phyloP scores from a whole-genome alignment of 129 eudicot genomes.

The Logfia minima region DNA sequence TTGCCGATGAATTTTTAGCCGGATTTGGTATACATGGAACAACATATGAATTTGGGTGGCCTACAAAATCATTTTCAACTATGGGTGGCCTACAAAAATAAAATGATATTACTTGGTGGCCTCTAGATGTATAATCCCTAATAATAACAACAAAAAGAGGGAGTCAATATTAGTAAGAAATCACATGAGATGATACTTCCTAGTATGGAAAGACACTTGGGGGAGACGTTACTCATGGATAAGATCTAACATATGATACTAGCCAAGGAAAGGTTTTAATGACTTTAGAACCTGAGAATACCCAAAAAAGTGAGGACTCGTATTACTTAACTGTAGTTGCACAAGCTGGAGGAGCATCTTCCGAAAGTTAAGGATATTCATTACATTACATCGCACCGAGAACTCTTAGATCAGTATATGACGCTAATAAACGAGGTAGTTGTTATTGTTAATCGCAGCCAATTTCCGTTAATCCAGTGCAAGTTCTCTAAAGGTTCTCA shows the following conservation, averaged over 20 bases:
- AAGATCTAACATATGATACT: conserved; percentile 1
- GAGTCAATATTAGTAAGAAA: neutral
- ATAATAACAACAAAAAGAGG: neutral
- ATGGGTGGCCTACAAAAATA: neutral
- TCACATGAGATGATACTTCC: neutral
- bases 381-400: neutral
- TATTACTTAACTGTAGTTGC: neutral
- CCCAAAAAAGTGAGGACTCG: neutral
- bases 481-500: neutral
- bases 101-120: no score
- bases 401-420: conserved; percentile 4
- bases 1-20: no score
- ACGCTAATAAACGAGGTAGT: neutral
- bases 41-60: no score
- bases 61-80: no score
- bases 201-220: neutral
- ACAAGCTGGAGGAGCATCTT: neutral
- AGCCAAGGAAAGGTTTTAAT: neutral
- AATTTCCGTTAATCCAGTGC: neutral
- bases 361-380: neutral
- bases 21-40: no score
- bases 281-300: conserved; percentile 1
- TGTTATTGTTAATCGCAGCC: conserved; percentile 14
- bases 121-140: neutral
- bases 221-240: conserved; percentile 4